phyloP scores from a whole-genome alignment of 1,284 basidiomycete genomes.

The Cutaneotrichosporon sp. region DNA sequence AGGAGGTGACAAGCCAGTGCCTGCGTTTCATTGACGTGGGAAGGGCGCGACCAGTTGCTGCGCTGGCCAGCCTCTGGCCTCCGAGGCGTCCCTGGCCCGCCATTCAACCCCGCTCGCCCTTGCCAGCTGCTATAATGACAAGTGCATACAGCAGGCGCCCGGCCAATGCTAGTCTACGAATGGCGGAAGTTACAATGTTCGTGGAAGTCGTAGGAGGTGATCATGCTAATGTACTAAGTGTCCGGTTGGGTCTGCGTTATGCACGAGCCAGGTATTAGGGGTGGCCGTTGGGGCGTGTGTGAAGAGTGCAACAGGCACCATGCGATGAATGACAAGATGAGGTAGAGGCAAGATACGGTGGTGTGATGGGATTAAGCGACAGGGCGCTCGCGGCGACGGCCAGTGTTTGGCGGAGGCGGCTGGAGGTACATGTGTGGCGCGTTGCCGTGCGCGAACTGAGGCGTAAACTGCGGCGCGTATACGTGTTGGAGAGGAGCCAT shows the following conservation, averaged over 20 bases:
- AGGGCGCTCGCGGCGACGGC: slow-evolving; percentile 25
- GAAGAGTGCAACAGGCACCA: slow-evolving; percentile 7
- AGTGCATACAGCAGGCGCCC: slow-evolving; percentile 17
- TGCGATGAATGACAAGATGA: slow-evolving; percentile 8
- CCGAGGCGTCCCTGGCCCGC: too few species aligned
- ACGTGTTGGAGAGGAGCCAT: slow-evolving; percentile 11
- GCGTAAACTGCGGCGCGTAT: slow-evolving; percentile 3
- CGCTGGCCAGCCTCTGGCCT: too few species aligned
- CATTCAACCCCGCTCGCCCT: not conserved
- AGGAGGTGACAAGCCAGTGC: too few species aligned
- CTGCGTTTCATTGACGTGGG: too few species aligned
- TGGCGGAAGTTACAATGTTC: slow-evolving; percentile 9
- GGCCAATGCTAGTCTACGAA: slow-evolving; percentile 13
- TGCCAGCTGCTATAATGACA: not conserved
- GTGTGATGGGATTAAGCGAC: slow-evolving; percentile 17
- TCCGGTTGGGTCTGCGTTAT: not conserved
- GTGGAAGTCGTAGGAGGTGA: slow-evolving; percentile 5
- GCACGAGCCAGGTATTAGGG: slow-evolving; percentile 5
- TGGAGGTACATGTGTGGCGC: slow-evolving; percentile 24
- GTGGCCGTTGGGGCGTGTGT: slow-evolving; percentile 8
- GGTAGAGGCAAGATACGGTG: not conserved
- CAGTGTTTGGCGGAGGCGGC: slow-evolving; percentile 17
- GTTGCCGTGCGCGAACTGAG: slow-evolving; percentile 10
- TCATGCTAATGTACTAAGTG: not conserved
- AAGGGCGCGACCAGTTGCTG: too few species aligned